Evolutionary conservation across 2,329 filamentous ascomycete species (phyloP), one percentile per base, ranked within the genome.

Genomic region (Fusarium circinatum): DNA sequence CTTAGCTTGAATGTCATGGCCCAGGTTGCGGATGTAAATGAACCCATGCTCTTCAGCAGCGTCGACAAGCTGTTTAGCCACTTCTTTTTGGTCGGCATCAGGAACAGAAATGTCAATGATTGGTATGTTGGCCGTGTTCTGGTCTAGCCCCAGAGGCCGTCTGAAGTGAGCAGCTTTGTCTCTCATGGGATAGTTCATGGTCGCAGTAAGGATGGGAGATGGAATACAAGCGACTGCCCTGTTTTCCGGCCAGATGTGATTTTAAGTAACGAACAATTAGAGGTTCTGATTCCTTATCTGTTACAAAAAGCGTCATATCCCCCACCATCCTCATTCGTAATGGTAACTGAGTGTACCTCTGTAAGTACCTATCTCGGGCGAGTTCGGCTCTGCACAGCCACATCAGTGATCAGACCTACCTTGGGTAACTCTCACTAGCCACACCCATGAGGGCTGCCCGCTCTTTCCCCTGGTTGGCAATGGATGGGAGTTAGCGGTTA

Each of bases 21-120:
- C 92, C 28, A 90, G 88, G 79, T 94, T 95, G 79, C 91, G 92
- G 78, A 98, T 91, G 80, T 96, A 98, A 70, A 98, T 89, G 82
- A 98, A 98, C 70, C 96, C 96, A 83, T 95, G 92, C 61, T 92
- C 90, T 42, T 91, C 89, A 5, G 95, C 95, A 3, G 96, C 96
- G 69, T 93, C 89, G 47, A 98, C 90, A 47, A 98, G 87, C 71
- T 90, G 88, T 62, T 89, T 89, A 58, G 93, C 92, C 26, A 90
- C 83, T 51, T 85, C 82, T n/a, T 80, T 80, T 66, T 88, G 84
- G 73, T 92, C 85, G 10, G 87, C 85, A 24, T 71, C 62, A 12
- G 68, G 49, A 15, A 63, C 65, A 51, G 88, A 86, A 8, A 98
- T 91, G 81, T 98, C 93, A 76, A 98, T 94, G 59, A 98, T 85